These are phyloP conservation scores for Colletotrichum salicis DNA, from an alignment of 2,329 filamentous ascomycete genomes.

Conservation along the genomic window DNA sequence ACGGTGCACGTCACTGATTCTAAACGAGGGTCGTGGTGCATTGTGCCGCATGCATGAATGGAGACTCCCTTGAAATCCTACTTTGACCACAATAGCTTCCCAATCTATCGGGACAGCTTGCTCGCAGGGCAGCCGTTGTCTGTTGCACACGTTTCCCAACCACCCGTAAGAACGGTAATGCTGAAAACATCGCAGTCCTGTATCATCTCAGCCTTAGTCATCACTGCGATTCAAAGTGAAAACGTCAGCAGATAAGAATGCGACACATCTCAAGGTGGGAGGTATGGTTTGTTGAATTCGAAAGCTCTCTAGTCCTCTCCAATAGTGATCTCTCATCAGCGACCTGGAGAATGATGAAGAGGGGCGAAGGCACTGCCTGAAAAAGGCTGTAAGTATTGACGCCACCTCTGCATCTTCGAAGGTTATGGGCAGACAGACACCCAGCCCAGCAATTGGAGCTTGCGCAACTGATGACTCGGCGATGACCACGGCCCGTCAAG, in stretches of 20 bases:
- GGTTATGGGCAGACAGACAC: not conserved
- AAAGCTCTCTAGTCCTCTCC: not conserved
- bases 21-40: conserved; percentile 19
- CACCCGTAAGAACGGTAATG: not conserved
- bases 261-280: conserved; percentile 15
- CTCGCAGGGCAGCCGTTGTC: conserved; percentile 20
- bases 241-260: not conserved
- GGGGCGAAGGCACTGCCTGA: not conserved
- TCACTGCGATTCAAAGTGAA: conserved; percentile 9
- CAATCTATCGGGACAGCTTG: conserved; percentile 1
- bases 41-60: conserved; percentile 32
- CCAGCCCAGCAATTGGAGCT: not conserved
- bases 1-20: not conserved
- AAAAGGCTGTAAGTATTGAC: conserved; percentile 3
- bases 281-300: conserved; percentile 1
- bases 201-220: conserved; percentile 31
- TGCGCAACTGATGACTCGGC: not conserved
- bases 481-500: not conserved
- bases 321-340: not conserved
- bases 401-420: not conserved
- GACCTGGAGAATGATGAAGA: not conserved
- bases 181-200: conserved; percentile 26
- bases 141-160: conserved; percentile 21
- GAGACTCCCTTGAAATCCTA: conserved; percentile 1
- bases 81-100: conserved; percentile 15